Evolutionary conservation across 2,329 filamentous ascomycete species (phyloP).

Genomic region (Cercospora sesami): DNA sequence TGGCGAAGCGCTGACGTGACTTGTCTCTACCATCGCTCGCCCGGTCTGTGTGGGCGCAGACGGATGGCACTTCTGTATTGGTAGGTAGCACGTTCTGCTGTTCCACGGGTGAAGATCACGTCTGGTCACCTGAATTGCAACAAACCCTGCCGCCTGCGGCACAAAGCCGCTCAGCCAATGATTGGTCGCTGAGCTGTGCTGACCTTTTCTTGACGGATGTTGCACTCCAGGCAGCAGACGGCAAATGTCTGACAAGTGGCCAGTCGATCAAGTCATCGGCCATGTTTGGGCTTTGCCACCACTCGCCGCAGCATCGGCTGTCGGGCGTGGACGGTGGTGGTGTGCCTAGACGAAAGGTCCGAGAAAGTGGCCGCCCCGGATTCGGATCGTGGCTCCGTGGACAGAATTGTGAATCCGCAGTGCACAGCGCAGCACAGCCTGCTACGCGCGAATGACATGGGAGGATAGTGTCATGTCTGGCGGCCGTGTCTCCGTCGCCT

Average conservation of each 20-base stretch:
- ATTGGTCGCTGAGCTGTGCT: neutral
- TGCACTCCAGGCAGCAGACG: constrained; percentile 5
- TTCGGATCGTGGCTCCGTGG: constrained; percentile 2
- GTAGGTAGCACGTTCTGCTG: neutral
- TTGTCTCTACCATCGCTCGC: neutral
- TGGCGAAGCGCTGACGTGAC: neutral
- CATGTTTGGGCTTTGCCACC: neutral
- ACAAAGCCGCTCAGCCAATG: neutral
- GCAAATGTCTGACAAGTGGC: neutral
- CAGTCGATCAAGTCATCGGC: neutral
- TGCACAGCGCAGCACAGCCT: neutral
- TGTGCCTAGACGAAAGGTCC: neutral
- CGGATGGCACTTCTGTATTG: neutral
- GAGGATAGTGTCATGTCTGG: neutral
- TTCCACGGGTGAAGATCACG: neutral
- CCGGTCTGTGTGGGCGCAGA: neutral
- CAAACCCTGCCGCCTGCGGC: neutral
- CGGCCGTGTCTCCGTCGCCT: neutral
- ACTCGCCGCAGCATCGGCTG: neutral
- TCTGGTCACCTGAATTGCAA: neutral
- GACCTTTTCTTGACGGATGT: neutral
- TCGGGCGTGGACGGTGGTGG: neutral
- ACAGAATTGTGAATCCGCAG: neutral
- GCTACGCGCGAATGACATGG: too few species aligned
- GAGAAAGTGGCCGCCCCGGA: constrained; percentile 4